phyloP scores from a whole-genome alignment of 2,329 filamentous ascomycete genomes.

The Lachnellula subtilissima region DNA sequence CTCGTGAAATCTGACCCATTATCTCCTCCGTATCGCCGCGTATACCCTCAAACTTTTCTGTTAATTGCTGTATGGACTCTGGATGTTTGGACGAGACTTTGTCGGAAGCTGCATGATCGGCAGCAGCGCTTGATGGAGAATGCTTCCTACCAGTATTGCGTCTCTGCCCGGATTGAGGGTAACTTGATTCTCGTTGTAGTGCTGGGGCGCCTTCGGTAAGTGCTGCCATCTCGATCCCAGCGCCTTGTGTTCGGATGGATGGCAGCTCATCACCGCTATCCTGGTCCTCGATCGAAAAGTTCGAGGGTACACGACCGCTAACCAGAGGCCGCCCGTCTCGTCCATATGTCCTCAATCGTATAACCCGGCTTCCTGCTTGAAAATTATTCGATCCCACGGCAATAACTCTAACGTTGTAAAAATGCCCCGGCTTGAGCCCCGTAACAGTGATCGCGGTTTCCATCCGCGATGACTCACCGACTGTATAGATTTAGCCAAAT shows the following conservation, averaged over 20 bases:
- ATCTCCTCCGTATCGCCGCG: slow-evolving; percentile 80
- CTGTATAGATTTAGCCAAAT: slow-evolving; percentile 39
- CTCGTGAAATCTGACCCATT: slow-evolving; percentile 63
- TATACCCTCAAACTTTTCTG: slow-evolving; percentile 72
- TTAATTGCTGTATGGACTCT: slow-evolving; percentile 70
- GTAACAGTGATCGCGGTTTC: slow-evolving; percentile 90
- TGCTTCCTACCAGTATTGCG: slow-evolving; percentile 67
- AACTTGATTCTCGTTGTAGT: slow-evolving; percentile 62
- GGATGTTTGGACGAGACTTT: slow-evolving; percentile 48
- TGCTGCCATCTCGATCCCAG: slow-evolving; percentile 56
- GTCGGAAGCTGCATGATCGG: slow-evolving; percentile 23
- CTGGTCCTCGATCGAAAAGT: slow-evolving; percentile 50
- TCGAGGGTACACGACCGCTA: slow-evolving; percentile 51
- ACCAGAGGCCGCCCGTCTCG: slow-evolving; percentile 60
- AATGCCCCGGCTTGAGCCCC: slow-evolving; percentile 77
- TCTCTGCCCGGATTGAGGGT: slow-evolving; percentile 47
- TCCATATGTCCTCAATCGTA: slow-evolving; percentile 75
- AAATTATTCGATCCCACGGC: slow-evolving; percentile 90
- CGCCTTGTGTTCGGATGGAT: slow-evolving; percentile 39
- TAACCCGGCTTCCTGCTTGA: slow-evolving; percentile 78
- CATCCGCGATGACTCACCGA: slow-evolving; percentile 76
- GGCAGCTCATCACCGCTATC: slow-evolving; percentile 45
- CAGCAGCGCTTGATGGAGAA: slow-evolving; percentile 60
- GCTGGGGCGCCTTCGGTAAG: slow-evolving; percentile 56
- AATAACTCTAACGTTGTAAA: slow-evolving; percentile 90